Percentiles rank a stretch among this genome's conserved stretches.
Conservation (phyloP, 148 eudicot genomes). For the Amaranthus palmeri region DNA sequence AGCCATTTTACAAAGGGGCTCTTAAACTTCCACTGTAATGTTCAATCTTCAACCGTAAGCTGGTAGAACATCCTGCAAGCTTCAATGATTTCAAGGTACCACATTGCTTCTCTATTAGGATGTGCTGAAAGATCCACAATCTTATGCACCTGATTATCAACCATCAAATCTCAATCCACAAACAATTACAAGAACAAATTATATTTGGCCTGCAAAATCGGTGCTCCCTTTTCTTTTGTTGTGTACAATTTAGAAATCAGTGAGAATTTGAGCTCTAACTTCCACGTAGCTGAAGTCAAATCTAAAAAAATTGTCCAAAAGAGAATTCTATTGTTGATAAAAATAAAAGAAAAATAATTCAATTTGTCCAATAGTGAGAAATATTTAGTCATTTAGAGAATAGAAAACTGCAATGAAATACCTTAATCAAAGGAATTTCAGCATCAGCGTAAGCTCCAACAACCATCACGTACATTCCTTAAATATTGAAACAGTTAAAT, state of each 20-base stretch:
- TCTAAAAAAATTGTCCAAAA: too few species aligned
- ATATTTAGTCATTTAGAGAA: background rate
- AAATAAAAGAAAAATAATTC: background rate
- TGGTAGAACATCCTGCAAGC: constrained; percentile 74
- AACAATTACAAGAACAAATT: background rate
- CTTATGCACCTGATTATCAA: constrained; percentile 67
- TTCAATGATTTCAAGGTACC: constrained; percentile 94
- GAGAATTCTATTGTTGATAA: too few species aligned
- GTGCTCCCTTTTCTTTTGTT: too few species aligned
- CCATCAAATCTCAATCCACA: background rate
- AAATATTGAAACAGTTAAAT: background rate
- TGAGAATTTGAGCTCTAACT: too few species aligned
- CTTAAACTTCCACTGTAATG: background rate
- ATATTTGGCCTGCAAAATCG: too few species aligned
- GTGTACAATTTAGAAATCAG: too few species aligned
- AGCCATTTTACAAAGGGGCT: background rate
- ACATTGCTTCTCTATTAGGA: constrained; percentile 89
- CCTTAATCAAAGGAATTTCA: constrained; percentile 52
- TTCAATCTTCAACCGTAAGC: constrained; percentile 36
- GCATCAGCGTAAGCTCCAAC: constrained; percentile 49
- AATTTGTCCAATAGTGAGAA: background rate
- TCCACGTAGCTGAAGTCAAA: too few species aligned
- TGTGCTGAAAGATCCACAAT: constrained; percentile 75
- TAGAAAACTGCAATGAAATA: constrained; percentile 26
- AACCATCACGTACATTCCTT: constrained; percentile 91